Evolutionary conservation across 2,329 filamentous ascomycete genomes (phyloP).

Genomic region (Colletotrichum theobromicola): DNA sequence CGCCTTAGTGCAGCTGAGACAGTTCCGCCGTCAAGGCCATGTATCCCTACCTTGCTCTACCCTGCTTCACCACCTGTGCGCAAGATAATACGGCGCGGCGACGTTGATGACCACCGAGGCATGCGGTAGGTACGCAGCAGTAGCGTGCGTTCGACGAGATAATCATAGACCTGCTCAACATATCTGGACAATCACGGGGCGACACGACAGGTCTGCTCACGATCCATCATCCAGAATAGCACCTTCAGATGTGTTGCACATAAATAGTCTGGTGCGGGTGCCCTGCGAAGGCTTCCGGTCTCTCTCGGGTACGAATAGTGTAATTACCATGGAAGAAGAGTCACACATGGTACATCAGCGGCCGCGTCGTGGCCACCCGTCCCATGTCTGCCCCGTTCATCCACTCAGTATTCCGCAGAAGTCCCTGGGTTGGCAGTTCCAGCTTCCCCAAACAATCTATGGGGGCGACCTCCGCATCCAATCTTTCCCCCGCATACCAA

Average conservation of each 20-base stretch:
- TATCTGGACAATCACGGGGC: slow-evolving; percentile 2
- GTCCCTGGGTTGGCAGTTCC: neutral
- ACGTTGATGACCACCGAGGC: neutral
- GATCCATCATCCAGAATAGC: neutral
- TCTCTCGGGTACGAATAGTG: neutral
- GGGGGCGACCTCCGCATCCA: neutral
- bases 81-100: neutral
- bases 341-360: neutral
- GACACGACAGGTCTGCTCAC: neutral
- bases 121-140: neutral
- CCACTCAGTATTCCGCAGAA: neutral
- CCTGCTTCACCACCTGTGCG: neutral
- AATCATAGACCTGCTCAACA: neutral
- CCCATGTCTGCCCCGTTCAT: neutral
- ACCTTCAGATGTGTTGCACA: neutral
- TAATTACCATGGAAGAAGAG: neutral
- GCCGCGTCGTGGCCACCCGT: neutral
- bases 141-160: neutral
- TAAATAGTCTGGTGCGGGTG: neutral
- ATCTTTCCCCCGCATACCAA: slow-evolving; percentile 14
- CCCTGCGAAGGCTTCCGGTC: neutral
- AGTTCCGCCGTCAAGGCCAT: neutral
- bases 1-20: neutral
- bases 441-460: neutral
- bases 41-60: neutral